These are phyloP conservation scores for Trichophyton simii DNA, from an alignment of 2,329 filamentous ascomycete species.

Conservation along the genomic window DNA sequence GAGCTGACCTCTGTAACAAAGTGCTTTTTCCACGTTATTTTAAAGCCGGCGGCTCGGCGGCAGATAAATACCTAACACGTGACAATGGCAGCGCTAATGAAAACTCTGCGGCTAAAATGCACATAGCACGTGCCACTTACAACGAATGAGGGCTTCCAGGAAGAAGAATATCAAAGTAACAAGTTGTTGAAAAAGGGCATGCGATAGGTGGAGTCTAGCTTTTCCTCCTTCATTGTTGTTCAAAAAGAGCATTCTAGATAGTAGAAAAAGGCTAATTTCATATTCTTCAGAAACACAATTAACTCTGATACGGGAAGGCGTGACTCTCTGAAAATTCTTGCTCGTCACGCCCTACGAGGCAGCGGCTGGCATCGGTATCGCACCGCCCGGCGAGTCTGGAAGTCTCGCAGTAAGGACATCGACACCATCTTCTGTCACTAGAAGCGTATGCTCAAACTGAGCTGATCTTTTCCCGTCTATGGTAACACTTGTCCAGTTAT, in stretches of 20 bases:
- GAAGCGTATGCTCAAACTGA: constrained; percentile 83
- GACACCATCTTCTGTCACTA: constrained; percentile 71
- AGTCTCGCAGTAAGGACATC: constrained; percentile 67
- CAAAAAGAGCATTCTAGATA: too few species aligned
- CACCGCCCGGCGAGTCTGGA: constrained; percentile 62
- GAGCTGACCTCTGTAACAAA: not conserved
- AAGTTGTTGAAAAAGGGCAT: not conserved
- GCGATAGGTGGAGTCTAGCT: not conserved
- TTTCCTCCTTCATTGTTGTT: not conserved
- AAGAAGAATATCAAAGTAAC: too few species aligned
- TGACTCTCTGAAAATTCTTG: too few species aligned
- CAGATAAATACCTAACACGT: not conserved
- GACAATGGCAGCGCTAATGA: not conserved
- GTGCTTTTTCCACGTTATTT: not conserved
- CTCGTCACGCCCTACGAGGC: constrained; percentile 8
- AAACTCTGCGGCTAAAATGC: not conserved
- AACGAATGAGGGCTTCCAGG: not conserved
- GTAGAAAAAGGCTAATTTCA: too few species aligned
- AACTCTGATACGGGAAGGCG: too few species aligned
- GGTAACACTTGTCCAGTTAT: constrained; percentile 96
- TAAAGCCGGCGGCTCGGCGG: not conserved
- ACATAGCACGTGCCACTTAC: not conserved
- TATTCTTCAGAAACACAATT: too few species aligned
- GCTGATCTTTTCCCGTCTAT: constrained; percentile 79
- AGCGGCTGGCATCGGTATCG: constrained; percentile 45